phyloP scores from a whole-genome alignment of 1,284 basidiomycete species.

The Sporisorium graminicola region DNA sequence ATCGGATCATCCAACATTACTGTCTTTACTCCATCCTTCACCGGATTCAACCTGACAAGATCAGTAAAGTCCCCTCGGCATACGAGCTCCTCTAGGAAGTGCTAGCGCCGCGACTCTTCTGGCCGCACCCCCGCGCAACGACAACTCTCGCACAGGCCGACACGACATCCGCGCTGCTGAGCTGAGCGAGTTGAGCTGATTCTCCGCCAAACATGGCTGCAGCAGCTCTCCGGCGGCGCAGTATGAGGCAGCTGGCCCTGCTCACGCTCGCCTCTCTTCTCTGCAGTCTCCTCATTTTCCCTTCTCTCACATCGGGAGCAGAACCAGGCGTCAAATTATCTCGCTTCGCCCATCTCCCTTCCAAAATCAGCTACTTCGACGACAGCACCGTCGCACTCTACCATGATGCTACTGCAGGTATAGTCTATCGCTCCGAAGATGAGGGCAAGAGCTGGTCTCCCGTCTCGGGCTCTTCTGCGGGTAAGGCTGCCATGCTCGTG shows the following conservation, averaged over 20 bases:
- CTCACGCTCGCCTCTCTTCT: conserved; percentile 1
- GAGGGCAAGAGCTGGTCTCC: conserved; percentile 86
- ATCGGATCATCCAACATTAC: not conserved
- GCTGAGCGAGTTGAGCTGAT: not conserved
- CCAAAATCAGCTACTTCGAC: conserved; percentile 90
- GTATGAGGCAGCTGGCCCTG: conserved; percentile 4
- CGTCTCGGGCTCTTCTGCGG: conserved; percentile 77
- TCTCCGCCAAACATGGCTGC: not conserved
- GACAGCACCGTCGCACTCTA: conserved; percentile 86
- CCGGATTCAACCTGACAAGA: not conserved
- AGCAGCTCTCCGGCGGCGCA: conserved; percentile 7
- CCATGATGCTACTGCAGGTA: conserved; percentile 80
- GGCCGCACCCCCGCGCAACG: not conserved
- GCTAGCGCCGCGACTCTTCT: not conserved
- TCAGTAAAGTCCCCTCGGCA: not conserved
- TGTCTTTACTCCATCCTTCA: not conserved
- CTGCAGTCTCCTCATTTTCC: conserved; percentile 3
- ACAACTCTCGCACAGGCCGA: not conserved
- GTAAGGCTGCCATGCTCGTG: conserved; percentile 80
- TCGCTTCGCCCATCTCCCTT: conserved; percentile 77
- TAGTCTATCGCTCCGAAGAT: conserved; percentile 84
- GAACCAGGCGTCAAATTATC: conserved; percentile 71
- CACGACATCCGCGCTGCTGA: not conserved
- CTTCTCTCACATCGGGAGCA: conserved; percentile 8
- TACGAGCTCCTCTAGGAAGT: not conserved